A percentile compares a stretch with the other conserved stretches of the same genome.
Conservation (phyloP, 129 eudicot genomes). For the Arctium lappa region DNA sequence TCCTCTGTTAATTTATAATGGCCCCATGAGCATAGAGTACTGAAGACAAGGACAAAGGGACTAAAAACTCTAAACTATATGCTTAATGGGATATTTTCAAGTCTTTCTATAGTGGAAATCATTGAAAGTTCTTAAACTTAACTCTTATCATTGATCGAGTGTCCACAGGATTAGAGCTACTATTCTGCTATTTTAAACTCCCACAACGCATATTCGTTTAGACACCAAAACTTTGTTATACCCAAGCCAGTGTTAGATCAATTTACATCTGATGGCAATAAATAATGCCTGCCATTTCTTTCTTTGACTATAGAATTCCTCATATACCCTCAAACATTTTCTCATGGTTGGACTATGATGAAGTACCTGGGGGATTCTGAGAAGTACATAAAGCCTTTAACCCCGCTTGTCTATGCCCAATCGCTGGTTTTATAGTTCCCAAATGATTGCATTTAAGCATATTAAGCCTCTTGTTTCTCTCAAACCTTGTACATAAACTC, state of each 20-base stretch:
- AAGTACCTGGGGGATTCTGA: constrained; percentile 61
- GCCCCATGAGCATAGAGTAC: constrained; percentile 15
- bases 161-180: constrained; percentile 1
- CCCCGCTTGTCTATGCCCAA: constrained; percentile 26
- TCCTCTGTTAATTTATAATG: neutral
- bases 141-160: neutral
- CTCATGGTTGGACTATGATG: neutral
- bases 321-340: neutral
- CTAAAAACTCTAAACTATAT: neutral
- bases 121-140: neutral
- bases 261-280: neutral
- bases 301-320: constrained; percentile 5
- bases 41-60: neutral
- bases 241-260: neutral
- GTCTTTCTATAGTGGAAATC: neutral
- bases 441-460: constrained; percentile 26
- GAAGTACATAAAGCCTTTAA: constrained; percentile 61
- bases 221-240: neutral
- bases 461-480: constrained; percentile 32
- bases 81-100: constrained; percentile 4
- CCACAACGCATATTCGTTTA: neutral
- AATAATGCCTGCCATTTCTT: neutral
- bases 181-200: constrained; percentile 5
- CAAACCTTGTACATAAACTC: constrained; percentile 34
- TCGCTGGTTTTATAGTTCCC: constrained; percentile 22